These are phyloP conservation scores for Metschnikowia gelsemii DNA, from an alignment of 805 yeast genomes.

Conservation along the genomic window DNA sequence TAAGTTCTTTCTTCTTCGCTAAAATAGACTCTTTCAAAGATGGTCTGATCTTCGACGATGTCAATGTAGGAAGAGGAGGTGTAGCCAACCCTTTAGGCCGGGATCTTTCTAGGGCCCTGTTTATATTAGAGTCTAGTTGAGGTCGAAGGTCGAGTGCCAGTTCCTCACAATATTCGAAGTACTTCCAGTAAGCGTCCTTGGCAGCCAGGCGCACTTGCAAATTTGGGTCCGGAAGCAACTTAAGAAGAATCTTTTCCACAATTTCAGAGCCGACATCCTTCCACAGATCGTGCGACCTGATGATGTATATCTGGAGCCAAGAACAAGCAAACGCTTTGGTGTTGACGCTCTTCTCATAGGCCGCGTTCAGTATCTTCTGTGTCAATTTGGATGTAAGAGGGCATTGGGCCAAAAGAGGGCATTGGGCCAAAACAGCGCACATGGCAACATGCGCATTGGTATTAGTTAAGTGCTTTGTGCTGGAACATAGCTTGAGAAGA, in stretches of 20 bases:
- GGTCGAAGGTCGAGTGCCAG: conserved; percentile 44
- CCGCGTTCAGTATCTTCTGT: conserved; percentile 48
- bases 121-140: conserved; percentile 45
- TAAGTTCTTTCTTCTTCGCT: conserved; percentile 43
- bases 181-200: conserved; percentile 73
- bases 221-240: conserved; percentile 75
- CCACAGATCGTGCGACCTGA: conserved; percentile 44
- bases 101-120: conserved; percentile 61
- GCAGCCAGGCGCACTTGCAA: conserved; percentile 75
- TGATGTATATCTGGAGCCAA: conserved; percentile 64
- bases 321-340: conserved; percentile 68
- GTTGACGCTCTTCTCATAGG: conserved; percentile 67
- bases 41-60: conserved; percentile 32
- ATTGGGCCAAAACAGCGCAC: conserved; percentile 55
- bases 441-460: conserved; percentile 55
- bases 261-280: conserved; percentile 32
- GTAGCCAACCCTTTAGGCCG: conserved; percentile 36
- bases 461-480: conserved; percentile 64
- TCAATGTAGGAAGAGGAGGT: neutral
- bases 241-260: conserved; percentile 51
- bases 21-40: conserved; percentile 50
- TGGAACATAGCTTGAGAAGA: conserved; percentile 53
- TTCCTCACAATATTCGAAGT: conserved; percentile 52
- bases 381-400: conserved; percentile 53
- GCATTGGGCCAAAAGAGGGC: conserved; percentile 56